A percentile compares a stretch with the other conserved stretches of the same genome.
These are phyloP conservation scores for Russula abietina DNA, from an alignment of 768 basidiomycete genomes.

Conservation along the genomic window DNA sequence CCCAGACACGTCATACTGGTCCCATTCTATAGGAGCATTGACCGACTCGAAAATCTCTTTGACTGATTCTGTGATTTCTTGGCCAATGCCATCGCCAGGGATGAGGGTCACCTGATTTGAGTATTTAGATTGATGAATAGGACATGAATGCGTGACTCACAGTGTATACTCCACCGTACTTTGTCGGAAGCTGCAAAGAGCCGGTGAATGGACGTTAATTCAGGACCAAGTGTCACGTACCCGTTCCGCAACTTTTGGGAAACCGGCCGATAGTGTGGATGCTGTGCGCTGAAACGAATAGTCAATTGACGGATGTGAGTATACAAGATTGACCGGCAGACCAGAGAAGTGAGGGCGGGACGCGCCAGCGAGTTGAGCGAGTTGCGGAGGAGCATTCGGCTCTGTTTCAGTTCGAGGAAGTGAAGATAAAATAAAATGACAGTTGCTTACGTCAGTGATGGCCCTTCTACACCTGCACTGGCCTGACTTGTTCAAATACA, in stretches of 20 bases:
- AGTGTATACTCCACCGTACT: constrained; percentile 91
- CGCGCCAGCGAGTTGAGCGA: constrained; percentile 49
- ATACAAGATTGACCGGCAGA: constrained; percentile 33
- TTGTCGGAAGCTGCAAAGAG: constrained; percentile 61
- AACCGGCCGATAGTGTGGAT: constrained; percentile 72
- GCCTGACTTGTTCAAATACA: neutral
- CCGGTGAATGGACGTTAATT: constrained; percentile 11
- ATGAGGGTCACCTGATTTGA: constrained; percentile 81
- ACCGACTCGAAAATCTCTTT: constrained; percentile 98
- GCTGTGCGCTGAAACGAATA: constrained; percentile 49
- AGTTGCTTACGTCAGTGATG: too few species aligned
- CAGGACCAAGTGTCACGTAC: constrained; percentile 38
- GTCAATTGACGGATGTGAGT: constrained; percentile 13
- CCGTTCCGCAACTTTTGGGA: constrained; percentile 66
- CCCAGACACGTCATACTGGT: constrained; percentile 96
- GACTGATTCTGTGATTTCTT: constrained; percentile 95
- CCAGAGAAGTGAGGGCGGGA: constrained; percentile 46
- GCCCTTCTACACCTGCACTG: too few species aligned
- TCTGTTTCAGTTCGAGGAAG: too few species aligned
- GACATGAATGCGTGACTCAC: constrained; percentile 39
- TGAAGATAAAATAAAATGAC: too few species aligned
- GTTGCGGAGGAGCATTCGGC: constrained; percentile 43
- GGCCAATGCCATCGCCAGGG: constrained; percentile 96
- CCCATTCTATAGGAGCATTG: constrained; percentile 99
- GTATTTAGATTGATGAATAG: constrained; percentile 26